Evolutionary conservation across 345 rosid species (phyloP).

Genomic region (Cardamine occulta): DNA sequence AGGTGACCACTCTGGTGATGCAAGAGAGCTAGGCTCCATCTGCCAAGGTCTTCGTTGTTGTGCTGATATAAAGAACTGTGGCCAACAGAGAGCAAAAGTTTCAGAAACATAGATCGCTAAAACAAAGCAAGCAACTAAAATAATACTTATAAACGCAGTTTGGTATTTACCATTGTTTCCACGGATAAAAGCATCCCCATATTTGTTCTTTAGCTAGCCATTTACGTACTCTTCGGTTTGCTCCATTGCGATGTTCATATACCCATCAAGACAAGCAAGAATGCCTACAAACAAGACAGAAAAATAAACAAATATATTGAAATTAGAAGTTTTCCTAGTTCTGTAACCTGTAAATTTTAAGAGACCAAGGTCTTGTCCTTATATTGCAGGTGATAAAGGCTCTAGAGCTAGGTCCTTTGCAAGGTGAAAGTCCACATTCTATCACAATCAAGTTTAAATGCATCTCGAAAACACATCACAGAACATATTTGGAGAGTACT

Average conservation of each 20-base stretch:
- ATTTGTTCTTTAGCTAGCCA: slow-evolving; percentile 81
- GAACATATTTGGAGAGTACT: not conserved
- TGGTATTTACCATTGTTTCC: slow-evolving; percentile 67
- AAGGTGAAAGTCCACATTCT: not conserved
- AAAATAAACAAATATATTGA: not conserved
- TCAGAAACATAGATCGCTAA: not conserved
- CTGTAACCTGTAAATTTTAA: not conserved
- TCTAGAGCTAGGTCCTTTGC: not conserved
- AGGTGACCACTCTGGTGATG: not conserved
- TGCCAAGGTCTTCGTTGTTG: slow-evolving; percentile 73
- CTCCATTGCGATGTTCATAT: slow-evolving; percentile 94
- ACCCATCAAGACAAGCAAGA: slow-evolving; percentile 77
- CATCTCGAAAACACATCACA: not conserved
- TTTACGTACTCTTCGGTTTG: slow-evolving; percentile 87
- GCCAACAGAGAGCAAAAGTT: not conserved
- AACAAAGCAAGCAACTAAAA: not conserved
- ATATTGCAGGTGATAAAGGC: not conserved
- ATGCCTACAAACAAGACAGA: slow-evolving; percentile 50
- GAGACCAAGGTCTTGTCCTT: not conserved
- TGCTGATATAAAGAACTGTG: slow-evolving; percentile 85
- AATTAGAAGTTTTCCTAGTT: not conserved
- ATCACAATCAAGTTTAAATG: not conserved
- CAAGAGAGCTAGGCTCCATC: slow-evolving; percentile 59
- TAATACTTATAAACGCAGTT: not conserved
- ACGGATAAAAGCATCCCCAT: slow-evolving; percentile 89